Base-by-base conservation (phyloP, 2,329 filamentous ascomycete species). In the Helicocarpus griseus region DNA sequence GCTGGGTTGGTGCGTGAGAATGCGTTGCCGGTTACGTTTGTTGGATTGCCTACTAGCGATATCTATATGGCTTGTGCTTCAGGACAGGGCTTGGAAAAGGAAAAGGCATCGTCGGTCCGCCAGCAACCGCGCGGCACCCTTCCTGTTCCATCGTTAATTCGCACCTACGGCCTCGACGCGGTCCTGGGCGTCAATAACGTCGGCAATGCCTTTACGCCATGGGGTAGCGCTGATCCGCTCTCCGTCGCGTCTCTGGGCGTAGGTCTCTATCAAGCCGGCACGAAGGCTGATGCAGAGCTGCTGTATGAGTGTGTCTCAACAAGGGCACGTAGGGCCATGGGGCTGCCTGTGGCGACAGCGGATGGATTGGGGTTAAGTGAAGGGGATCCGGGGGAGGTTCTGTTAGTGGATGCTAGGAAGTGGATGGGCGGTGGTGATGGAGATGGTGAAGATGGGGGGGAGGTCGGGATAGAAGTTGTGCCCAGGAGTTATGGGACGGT, bases 181-280 rank as follows among this genome's bases (percentile, higher is more conserved):
- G 80, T 80, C 13, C 74, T 87, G 4, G 78, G 81, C 1, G 74
- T 86, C 35, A 87, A 87, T 60, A 88, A 88, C 59, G 78, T 88
- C 13, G 84, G 84, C 17, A 88, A 88, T 61, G 82, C 84, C 0
- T 87, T 88, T 59, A 87, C 85, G 5, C 85, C 85, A 0, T 79
- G 83, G 60, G 85, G 84, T 0, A 80, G 72, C 17, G 81, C 77
- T 36, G 85, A 87, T 66, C 84, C 84, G 1, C 62, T 88, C 46
- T 72, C 72, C 38, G 68, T 86, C 40, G 82, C 83, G 19, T 80
- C 76, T 56, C 67, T 82, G 49, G 79, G 80, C 1, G 80, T 86
- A 0, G 83, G 81, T 0, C 61, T 87, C 3, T 87, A 87, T 60
- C 83, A 87, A 54, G 77, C 79, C 1, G 83, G 83, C 0, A 84